phyloP scores from a whole-genome alignment of 495 filamentous ascomycete species.

The Glonium stellatum region DNA sequence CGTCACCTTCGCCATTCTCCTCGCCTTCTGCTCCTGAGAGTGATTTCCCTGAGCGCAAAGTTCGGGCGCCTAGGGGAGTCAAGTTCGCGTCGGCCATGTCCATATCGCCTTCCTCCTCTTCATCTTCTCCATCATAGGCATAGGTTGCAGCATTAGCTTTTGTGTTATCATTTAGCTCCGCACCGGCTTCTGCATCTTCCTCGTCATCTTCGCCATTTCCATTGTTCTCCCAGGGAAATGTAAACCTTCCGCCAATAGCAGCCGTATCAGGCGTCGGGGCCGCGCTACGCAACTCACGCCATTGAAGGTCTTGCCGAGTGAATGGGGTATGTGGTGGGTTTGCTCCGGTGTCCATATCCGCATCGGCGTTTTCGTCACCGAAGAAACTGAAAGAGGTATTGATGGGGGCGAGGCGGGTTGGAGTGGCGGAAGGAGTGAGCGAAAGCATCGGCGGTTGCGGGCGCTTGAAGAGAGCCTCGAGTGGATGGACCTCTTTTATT shows the following conservation, averaged over 20 bases:
- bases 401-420: conserved; percentile 40
- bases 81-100: conserved; percentile 20
- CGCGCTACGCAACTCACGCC: conserved; percentile 66
- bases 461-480: conserved; percentile 85
- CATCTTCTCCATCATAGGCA: conserved; percentile 27
- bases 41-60: conserved; percentile 16
- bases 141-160: conserved; percentile 17
- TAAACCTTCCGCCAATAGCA: conserved; percentile 52
- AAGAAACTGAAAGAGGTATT: conserved; percentile 59
- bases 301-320: conserved; percentile 67
- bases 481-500: conserved; percentile 61
- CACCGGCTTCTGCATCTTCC: conserved; percentile 33
- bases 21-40: conserved; percentile 24
- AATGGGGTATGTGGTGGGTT: conserved; percentile 68
- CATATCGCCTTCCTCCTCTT: conserved; percentile 31
- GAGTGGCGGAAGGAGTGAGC: conserved; percentile 32
- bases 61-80: conserved; percentile 18
- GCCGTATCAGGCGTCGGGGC: conserved; percentile 94
- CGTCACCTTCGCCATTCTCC: conserved; percentile 39
- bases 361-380: conserved; percentile 45
- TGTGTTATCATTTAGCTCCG: conserved; percentile 19
- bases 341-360: conserved; percentile 34
- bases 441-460: conserved; percentile 29
- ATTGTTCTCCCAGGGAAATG: conserved; percentile 30
- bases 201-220: conserved; percentile 28